These are phyloP conservation scores for Gonium pectorale DNA, from an alignment of 139 green algal species.

Conservation along the genomic window DNA sequence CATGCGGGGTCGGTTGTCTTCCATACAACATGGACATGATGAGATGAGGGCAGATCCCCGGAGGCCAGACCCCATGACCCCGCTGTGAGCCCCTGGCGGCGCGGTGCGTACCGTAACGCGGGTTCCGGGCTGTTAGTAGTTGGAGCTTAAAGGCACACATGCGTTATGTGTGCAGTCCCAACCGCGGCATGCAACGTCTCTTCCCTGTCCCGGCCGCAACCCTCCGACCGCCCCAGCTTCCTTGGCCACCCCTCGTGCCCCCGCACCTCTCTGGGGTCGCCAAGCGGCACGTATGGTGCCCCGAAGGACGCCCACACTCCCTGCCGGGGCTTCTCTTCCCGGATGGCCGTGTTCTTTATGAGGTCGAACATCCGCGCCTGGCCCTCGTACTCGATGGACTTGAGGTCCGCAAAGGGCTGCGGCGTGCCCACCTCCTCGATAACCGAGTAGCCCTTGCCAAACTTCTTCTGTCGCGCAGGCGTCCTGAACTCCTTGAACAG, in stretches of 20 bases:
- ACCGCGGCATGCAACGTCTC: too few relatives aligned
- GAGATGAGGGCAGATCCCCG: too few relatives aligned
- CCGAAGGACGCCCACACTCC: conserved; percentile 64
- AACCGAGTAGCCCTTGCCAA: conserved; percentile 54
- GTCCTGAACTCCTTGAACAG: conserved; percentile 63
- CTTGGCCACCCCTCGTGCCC: neutral
- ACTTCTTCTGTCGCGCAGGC: conserved; percentile 36
- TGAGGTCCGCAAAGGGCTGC: conserved; percentile 46
- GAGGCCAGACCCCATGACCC: too few relatives aligned
- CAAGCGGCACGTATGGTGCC: conserved; percentile 56
- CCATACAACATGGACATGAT: too few relatives aligned
- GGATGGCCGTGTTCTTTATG: conserved; percentile 57
- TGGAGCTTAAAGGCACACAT: too few relatives aligned
- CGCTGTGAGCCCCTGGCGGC: too few relatives aligned
- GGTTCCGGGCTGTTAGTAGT: too few relatives aligned
- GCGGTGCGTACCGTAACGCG: too few relatives aligned
- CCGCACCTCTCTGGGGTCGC: conserved; percentile 44
- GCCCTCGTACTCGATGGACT: conserved; percentile 55
- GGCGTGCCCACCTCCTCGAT: neutral
- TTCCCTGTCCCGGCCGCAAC: too few relatives aligned
- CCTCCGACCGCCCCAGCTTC: neutral
- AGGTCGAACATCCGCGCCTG: conserved; percentile 62
- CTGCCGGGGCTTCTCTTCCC: conserved; percentile 48
- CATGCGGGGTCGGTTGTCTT: too few relatives aligned
- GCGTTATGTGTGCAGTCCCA: too few relatives aligned